Evolutionary conservation across 2,329 filamentous ascomycete species (phyloP).

Genomic region (Pseudofabraea citricarpa): DNA sequence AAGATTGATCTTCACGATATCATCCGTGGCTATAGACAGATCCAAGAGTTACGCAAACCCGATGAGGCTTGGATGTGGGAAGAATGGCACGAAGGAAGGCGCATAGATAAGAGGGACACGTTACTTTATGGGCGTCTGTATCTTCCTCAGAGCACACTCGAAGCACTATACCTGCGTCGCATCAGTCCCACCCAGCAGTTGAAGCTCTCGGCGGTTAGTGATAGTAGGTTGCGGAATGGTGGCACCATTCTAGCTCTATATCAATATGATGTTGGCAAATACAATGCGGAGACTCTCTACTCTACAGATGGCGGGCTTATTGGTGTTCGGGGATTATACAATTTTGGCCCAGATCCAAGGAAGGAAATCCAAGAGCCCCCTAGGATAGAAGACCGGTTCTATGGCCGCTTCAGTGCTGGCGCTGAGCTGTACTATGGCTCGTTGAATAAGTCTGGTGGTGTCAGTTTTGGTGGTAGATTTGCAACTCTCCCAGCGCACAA

Average conservation of each 20-base stretch:
- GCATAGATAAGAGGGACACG: constrained; percentile 47
- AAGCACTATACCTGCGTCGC: constrained; percentile 77
- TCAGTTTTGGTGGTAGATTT: constrained; percentile 85
- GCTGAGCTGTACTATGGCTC: constrained; percentile 95
- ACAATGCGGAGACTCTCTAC: constrained; percentile 83
- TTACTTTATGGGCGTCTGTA: constrained; percentile 76
- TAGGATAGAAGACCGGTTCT: constrained; percentile 51
- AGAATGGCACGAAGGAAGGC: constrained; percentile 44
- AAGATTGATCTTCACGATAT: constrained; percentile 72
- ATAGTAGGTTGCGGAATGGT: constrained; percentile 65
- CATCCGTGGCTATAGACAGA: constrained; percentile 76
- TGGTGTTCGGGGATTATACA: constrained; percentile 85
- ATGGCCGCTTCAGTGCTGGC: constrained; percentile 83
- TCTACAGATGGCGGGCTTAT: constrained; percentile 89
- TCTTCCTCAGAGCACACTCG: constrained; percentile 77
- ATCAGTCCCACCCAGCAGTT: constrained; percentile 74
- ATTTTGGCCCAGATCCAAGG: constrained; percentile 60
- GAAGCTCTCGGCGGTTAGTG: constrained; percentile 74
- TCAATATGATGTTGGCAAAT: constrained; percentile 82
- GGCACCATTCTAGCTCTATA: constrained; percentile 69
- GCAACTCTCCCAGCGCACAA: constrained; percentile 76
- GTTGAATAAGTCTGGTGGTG: constrained; percentile 86
- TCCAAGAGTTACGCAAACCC: constrained; percentile 58
- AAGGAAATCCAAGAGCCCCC: constrained; percentile 17
- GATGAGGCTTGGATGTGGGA: constrained; percentile 48